Conservation (phyloP, 257 asterid species). For the Forsythia suspensa region DNA sequence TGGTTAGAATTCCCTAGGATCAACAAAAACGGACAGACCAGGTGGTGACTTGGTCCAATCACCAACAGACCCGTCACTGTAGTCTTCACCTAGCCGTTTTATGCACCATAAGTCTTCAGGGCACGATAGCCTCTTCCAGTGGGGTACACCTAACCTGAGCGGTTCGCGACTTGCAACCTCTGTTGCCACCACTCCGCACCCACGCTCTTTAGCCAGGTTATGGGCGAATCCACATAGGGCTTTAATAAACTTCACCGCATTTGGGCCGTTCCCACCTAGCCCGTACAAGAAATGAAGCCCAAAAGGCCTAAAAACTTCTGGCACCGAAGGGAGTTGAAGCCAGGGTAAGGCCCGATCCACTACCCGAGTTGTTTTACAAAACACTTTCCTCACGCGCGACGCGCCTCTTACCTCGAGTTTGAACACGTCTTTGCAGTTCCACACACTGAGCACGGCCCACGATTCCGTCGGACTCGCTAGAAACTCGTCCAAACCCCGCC, state of each 20-base stretch:
- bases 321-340: conserved; percentile 72
- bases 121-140: conserved; percentile 85
- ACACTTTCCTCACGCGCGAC: conserved; percentile 45
- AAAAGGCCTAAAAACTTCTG: conserved; percentile 72
- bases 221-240: conserved; percentile 64
- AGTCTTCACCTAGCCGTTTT: conserved; percentile 69
- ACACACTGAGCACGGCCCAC: conserved; percentile 83
- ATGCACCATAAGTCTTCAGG: conserved; percentile 91
- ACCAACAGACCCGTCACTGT: conserved; percentile 72
- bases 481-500: conserved; percentile 57
- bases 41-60: conserved; percentile 91
- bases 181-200: conserved; percentile 86
- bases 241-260: conserved; percentile 26
- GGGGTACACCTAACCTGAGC: conserved; percentile 69
- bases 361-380: conserved; percentile 55
- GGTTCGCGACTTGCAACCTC: conserved; percentile 74
- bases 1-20: conserved; percentile 77
- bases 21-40: conserved; percentile 80
- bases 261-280: conserved; percentile 90
- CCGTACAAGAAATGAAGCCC: conserved; percentile 84
- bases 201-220: conserved; percentile 56
- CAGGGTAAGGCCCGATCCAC: conserved; percentile 86
- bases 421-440: conserved; percentile 82
- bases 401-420: conserved; percentile 85
- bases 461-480: conserved; percentile 63